Evolutionary conservation across 805 yeast genomes (phyloP).

Genomic region (Nakazawaea siamensis): DNA sequence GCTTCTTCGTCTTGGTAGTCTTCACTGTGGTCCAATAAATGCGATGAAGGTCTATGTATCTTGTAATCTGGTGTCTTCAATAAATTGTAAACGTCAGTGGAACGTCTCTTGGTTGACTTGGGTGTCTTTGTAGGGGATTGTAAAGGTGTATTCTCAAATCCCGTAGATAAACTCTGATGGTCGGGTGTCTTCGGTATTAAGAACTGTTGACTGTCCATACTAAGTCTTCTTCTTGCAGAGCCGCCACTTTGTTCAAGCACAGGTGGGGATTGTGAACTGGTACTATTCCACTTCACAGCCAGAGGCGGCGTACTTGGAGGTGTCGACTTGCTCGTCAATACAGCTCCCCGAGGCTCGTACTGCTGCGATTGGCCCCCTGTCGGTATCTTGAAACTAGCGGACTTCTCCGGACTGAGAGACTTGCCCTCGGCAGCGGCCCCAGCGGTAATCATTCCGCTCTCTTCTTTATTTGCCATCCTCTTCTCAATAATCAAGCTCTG

Average conservation of each 20-base stretch:
- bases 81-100: constrained; percentile 26
- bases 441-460: no score
- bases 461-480: no score
- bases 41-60: not conserved
- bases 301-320: constrained; percentile 5
- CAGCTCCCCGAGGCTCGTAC: not conserved
- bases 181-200: constrained; percentile 22
- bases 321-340: not conserved
- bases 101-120: constrained; percentile 21
- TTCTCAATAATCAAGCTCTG: no score
- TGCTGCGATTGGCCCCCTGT: not conserved
- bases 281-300: not conserved
- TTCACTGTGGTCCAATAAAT: not conserved
- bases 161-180: constrained; percentile 16
- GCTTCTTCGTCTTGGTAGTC: constrained; percentile 5
- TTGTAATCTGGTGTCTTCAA: constrained; percentile 25
- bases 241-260: no score
- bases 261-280: not conserved
- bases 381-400: no score
- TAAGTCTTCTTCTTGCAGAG: constrained; percentile 4
- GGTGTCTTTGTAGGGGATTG: constrained; percentile 23
- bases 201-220: constrained; percentile 1
- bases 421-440: no score
- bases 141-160: constrained; percentile 23
- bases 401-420: no score